These are phyloP conservation scores for Myriosclerotinia scirpicola DNA, from an alignment of 2,329 filamentous ascomycete genomes.

Conservation along the genomic window DNA sequence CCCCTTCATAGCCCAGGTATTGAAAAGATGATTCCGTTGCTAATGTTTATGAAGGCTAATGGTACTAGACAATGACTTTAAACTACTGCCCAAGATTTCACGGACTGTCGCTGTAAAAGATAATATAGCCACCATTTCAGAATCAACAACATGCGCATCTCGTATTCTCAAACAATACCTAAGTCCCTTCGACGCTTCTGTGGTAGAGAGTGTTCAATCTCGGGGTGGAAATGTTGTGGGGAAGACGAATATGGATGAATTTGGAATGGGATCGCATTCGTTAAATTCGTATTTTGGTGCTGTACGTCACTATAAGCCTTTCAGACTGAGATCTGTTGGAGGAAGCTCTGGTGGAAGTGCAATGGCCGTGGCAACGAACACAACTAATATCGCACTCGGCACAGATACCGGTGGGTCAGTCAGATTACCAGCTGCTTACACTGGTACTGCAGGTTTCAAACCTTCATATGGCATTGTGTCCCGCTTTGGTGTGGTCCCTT, in stretches of 20 bases:
- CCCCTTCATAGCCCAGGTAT: neutral
- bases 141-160: constrained; percentile 84
- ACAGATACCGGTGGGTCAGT: constrained; percentile 83
- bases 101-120: constrained; percentile 60
- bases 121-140: constrained; percentile 66
- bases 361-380: constrained; percentile 68
- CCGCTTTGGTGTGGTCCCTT: constrained; percentile 68
- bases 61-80: neutral
- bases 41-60: neutral
- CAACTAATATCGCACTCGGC: constrained; percentile 67
- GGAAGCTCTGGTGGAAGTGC: constrained; percentile 95
- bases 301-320: constrained; percentile 45
- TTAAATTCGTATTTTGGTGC: constrained; percentile 65
- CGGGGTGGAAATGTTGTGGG: constrained; percentile 63
- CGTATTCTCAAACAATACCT: constrained; percentile 66
- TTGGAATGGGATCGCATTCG: constrained; percentile 90
- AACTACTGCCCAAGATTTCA: neutral
- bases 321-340: constrained; percentile 60
- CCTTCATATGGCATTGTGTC: constrained; percentile 69
- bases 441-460: constrained; percentile 67
- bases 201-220: constrained; percentile 66
- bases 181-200: constrained; percentile 80
- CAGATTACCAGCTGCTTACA: constrained; percentile 70
- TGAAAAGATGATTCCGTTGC: neutral
- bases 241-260: constrained; percentile 94